These are phyloP conservation scores for Scutellaria barbata DNA, from an alignment of 257 asterid species.

Conservation along the genomic window DNA sequence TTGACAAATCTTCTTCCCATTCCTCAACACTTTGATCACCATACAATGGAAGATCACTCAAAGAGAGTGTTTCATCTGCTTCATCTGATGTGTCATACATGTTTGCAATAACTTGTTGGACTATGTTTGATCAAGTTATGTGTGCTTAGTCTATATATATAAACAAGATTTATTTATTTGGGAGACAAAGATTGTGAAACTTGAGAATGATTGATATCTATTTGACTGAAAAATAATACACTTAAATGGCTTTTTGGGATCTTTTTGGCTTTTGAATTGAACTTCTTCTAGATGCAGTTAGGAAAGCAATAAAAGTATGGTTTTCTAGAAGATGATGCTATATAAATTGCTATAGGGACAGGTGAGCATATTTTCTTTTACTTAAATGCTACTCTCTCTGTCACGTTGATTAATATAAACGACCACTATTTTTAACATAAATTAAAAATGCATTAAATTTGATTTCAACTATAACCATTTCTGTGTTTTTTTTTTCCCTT, in stretches of 20 bases:
- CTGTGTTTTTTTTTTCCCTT: too few relatives aligned
- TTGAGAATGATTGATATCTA: conserved; percentile 36
- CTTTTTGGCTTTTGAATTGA: neutral
- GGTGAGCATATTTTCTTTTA: neutral
- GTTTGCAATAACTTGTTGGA: conserved; percentile 1
- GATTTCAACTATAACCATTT: too few relatives aligned
- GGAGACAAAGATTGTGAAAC: conserved; percentile 43
- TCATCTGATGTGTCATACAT: conserved; percentile 44
- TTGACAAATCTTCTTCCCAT: conserved; percentile 44
- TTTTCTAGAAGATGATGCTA: conserved; percentile 40
- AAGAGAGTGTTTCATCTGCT: conserved; percentile 68
- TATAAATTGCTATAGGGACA: neutral
- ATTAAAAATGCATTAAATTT: too few relatives aligned
- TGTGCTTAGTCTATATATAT: conserved; percentile 36
- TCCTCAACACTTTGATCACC: conserved; percentile 35
- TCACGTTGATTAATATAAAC: too few relatives aligned
- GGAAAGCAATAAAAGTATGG: neutral
- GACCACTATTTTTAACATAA: too few relatives aligned
- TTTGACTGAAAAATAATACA: conserved; percentile 22
- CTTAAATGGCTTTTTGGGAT: conserved; percentile 30
- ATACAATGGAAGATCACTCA: conserved; percentile 62
- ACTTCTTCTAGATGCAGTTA: conserved; percentile 36
- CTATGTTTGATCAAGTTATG: conserved; percentile 30
- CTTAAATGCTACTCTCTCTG: too few relatives aligned
- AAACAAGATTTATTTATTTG: conserved; percentile 18